Conservation (phyloP, 768 basidiomycete species). For the Podaxis sp. region DNA sequence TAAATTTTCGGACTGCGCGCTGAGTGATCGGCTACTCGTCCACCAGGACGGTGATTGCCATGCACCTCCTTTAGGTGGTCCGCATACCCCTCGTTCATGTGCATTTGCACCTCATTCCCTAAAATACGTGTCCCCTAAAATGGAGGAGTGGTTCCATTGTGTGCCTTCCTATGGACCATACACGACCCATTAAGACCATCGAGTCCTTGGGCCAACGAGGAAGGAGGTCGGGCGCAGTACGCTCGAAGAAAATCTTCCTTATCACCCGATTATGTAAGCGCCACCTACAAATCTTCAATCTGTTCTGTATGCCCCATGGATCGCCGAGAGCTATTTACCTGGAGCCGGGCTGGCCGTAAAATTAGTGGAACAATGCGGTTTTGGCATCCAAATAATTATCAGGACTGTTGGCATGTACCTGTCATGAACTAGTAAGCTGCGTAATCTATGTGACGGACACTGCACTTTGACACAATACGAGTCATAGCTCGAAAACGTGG, state of each 20-base stretch:
- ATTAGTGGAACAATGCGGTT: too few species aligned
- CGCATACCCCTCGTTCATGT: neutral
- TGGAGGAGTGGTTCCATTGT: neutral
- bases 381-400: too few species aligned
- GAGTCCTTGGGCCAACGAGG: neutral
- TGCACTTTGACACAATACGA: neutral
- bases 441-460: neutral
- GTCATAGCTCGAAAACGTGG: constrained; percentile 5
- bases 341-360: neutral
- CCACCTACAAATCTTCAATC: neutral
- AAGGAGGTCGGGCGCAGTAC: neutral
- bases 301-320: neutral
- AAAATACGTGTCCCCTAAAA: neutral
- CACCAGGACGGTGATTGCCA: neutral
- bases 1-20: neutral
- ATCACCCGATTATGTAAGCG: neutral
- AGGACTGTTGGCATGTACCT: too few species aligned
- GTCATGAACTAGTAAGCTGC: too few species aligned
- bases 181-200: neutral
- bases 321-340: neutral
- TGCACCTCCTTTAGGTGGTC: neutral
- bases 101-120: neutral
- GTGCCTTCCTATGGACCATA: neutral
- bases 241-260: too few species aligned
- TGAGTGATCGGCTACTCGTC: neutral